Conservation (phyloP, 495 filamentous ascomycete genomes). For the Talaromyces thailandensis region DNA sequence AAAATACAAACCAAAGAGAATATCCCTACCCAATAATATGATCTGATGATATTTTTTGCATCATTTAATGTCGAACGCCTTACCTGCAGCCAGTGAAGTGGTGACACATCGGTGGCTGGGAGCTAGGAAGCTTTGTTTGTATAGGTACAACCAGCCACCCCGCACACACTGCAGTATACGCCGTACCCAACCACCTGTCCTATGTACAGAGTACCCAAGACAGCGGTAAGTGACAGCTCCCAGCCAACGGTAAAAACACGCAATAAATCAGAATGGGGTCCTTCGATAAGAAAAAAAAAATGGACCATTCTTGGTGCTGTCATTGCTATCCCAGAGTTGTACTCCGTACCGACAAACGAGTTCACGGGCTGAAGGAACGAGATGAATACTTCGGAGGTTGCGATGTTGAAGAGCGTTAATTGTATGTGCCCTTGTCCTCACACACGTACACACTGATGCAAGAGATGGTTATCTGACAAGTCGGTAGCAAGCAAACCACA, state of each 20-base stretch:
- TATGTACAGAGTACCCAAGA: neutral
- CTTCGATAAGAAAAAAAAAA: neutral
- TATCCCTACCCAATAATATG: neutral
- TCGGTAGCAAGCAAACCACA: conserved; percentile 49
- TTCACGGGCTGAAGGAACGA: neutral
- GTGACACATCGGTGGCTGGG: conserved; percentile 1
- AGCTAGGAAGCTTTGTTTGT: neutral
- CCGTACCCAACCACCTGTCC: conserved; percentile 1
- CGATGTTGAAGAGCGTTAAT: conserved; percentile 1
- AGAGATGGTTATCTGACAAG: no score
- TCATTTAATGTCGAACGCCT: neutral
- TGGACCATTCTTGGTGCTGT: neutral
- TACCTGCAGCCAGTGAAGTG: neutral
- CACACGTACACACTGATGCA: no score
- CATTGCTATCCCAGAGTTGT: neutral
- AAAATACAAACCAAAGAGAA: neutral
- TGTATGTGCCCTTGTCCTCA: neutral
- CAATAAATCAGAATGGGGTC: neutral
- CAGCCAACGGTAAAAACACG: neutral
- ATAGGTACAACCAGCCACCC: conserved; percentile 2
- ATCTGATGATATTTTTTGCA: no score
- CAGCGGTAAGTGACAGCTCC: neutral
- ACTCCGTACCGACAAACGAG: neutral
- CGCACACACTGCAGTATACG: neutral
- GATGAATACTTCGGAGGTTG: neutral